Base-by-base conservation (phyloP, 179 eudicot genomes). In the Sideroxylon spinosum region DNA sequence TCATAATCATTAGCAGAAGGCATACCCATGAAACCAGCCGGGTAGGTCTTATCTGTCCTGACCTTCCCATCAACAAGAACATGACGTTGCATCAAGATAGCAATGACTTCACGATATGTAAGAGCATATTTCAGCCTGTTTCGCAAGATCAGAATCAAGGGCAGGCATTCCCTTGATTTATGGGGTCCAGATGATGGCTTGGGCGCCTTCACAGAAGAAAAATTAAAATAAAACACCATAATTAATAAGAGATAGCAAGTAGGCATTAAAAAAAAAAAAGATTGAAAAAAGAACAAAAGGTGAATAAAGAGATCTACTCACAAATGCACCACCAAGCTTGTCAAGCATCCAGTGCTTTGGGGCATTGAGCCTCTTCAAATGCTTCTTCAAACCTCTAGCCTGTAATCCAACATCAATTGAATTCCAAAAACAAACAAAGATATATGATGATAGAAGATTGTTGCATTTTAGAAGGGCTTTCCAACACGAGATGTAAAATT, bases 171-270 rank as follows among this genome's bases (percentile, higher is more conserved):
- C 82, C 90, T 82, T 64, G 88, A 78, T 56, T 88, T 88, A 74
- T 88, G 90, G 68, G 90, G 90, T 9, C 90, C 90, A 82, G 90
- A 86, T 46, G 90, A 88, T 61, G 90, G 90, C 79, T 88, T 88
- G 37, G 90, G 90, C 0, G 90, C 90, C 90, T 88, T 80, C 70
- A 77, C 32, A 77, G 23, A 32, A 64, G 26, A 76, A 76, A 23
- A 64, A 26, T n/a, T 5, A 4, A 19, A 29, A 6, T 7, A 50
- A 25, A 28, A 64, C 6, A 53, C 12, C 63, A 29, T 0, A 55
- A 19, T 28, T 13, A 76, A 17, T 29, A 56, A 2, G 13, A 29
- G 19, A 20, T 50, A 23, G 1, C 11, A 3, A 8, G 3, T n/a
- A 37, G 23, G 0, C 44, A 74, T 25, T 28, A 11, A 0, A 65